Percentiles rank a stretch among this genome's conserved stretches.
Evolutionary conservation across 1,284 basidiomycete species (phyloP).

Genomic region (Malassezia equina): DNA sequence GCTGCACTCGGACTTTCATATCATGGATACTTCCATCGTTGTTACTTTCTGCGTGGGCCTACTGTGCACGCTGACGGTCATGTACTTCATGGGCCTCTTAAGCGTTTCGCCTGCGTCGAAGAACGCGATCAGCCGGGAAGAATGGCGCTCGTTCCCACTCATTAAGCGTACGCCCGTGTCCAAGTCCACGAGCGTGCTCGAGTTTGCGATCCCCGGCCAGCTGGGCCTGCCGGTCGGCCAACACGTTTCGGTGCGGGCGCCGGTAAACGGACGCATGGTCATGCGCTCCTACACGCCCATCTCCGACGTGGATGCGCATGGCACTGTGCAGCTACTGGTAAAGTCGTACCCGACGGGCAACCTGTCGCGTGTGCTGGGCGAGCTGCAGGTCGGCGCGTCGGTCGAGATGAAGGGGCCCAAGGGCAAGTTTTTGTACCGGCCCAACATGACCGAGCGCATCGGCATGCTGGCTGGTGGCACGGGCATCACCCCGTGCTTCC

Average conservation of each 20-base stretch:
- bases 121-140: constrained; percentile 62
- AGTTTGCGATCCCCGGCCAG: constrained; percentile 58
- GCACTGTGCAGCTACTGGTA: constrained; percentile 89
- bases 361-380: constrained; percentile 69
- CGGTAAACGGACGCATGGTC: constrained; percentile 80
- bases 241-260: constrained; percentile 83
- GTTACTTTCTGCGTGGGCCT: constrained; percentile 37
- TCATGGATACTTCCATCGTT: constrained; percentile 39
- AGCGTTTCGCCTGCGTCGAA: constrained; percentile 20
- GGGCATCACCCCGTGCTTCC: constrained; percentile 74
- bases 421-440: constrained; percentile 59
- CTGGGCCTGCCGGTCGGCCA: constrained; percentile 92
- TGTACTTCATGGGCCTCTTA: constrained; percentile 24
- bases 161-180: constrained; percentile 72
- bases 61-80: constrained; percentile 25
- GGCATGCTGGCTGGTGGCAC: constrained; percentile 92
- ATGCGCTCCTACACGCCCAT: constrained; percentile 90
- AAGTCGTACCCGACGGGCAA: constrained; percentile 98
- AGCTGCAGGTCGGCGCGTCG: constrained; percentile 59
- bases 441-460: constrained; percentile 53
- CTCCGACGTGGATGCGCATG: constrained; percentile 78
- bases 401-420: constrained; percentile 88
- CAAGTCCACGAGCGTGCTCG: constrained; percentile 83
- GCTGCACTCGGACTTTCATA: constrained; percentile 29
- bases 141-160: constrained; percentile 74